Evolutionary conservation across 768 basidiomycete species (phyloP).

Genomic region (Tylopilus intermedius): DNA sequence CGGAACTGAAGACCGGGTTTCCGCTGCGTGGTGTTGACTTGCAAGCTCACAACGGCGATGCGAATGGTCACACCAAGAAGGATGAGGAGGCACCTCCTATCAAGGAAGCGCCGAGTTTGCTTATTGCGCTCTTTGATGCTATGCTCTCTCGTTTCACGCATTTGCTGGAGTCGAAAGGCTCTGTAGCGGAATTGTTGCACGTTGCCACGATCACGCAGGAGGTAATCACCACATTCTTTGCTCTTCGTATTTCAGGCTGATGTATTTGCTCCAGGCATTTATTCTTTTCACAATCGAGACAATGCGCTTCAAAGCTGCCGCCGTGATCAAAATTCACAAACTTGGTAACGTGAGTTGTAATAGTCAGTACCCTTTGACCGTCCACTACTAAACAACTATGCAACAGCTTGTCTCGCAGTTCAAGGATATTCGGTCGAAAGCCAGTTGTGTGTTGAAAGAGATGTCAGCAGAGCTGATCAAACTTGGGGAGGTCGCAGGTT

Average conservation of each 20-base stretch:
- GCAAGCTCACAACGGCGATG: conserved; percentile 28
- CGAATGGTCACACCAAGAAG: conserved; percentile 51
- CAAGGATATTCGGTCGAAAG: conserved; percentile 56
- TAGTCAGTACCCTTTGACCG: background rate
- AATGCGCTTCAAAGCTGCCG: conserved; percentile 64
- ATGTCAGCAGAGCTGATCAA: conserved; percentile 52
- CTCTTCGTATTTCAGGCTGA: background rate
- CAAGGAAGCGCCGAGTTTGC: conserved; percentile 52
- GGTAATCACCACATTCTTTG: conserved; percentile 31
- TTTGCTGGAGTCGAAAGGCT: conserved; percentile 33
- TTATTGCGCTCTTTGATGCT: conserved; percentile 58
- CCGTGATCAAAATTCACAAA: conserved; percentile 68
- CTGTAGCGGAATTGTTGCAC: conserved; percentile 61
- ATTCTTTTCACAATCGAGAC: conserved; percentile 67
- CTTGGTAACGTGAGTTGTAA: conserved; percentile 54
- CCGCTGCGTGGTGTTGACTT: conserved; percentile 62
- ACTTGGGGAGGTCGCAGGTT: conserved; percentile 47
- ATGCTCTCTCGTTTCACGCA: conserved; percentile 50
- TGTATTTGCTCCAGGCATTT: conserved; percentile 49
- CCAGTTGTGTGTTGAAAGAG: conserved; percentile 47
- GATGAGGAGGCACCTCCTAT: conserved; percentile 68
- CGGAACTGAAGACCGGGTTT: conserved; percentile 64
- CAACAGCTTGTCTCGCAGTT: conserved; percentile 60
- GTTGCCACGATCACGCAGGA: conserved; percentile 72
- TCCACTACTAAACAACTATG: conserved; percentile 4